Evolutionary conservation across 129 eudicot genomes (phyloP).

Genomic region (Helichrysum umbraculigerum): DNA sequence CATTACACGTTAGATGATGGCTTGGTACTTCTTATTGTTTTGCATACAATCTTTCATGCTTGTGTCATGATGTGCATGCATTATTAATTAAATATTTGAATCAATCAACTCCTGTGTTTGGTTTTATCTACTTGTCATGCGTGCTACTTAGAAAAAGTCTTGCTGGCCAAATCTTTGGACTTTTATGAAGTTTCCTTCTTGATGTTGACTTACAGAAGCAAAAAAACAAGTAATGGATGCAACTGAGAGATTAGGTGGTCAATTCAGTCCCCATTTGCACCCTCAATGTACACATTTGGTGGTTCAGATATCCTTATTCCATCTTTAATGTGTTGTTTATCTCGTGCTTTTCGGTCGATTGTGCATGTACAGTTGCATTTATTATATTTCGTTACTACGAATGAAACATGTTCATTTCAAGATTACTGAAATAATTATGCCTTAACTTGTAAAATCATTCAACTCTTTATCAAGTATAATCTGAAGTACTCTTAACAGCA

Average conservation of each 20-base stretch:
- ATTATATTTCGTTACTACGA: background rate
- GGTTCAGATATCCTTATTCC: constrained; percentile 85
- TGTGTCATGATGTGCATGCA: constrained; percentile 29
- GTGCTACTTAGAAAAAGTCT: constrained; percentile 30
- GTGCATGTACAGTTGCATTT: constrained; percentile 9
- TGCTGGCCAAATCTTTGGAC: constrained; percentile 35
- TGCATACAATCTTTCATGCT: constrained; percentile 5
- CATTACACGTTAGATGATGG: constrained; percentile 5
- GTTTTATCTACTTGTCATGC: constrained; percentile 28
- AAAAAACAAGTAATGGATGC: constrained; percentile 89
- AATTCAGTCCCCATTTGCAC: constrained; percentile 80
- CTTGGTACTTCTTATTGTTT: constrained; percentile 22
- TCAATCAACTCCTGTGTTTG: constrained; percentile 27
- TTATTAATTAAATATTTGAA: constrained; percentile 10
- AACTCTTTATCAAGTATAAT: constrained; percentile 8
- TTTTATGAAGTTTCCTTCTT: constrained; percentile 18
- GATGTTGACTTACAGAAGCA: constrained; percentile 57
- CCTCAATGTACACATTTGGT: constrained; percentile 95
- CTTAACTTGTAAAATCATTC: constrained; percentile 11
- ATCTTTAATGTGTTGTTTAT: constrained; percentile 12
- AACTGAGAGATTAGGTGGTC: constrained; percentile 90
- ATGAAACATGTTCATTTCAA: constrained; percentile 2
- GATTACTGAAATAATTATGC: constrained; percentile 4
- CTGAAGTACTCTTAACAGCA: background rate
- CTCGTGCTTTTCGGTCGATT: constrained; percentile 13